Evolutionary conservation across 1,284 basidiomycete genomes (phyloP), one percentile per base, ranked within the genome.

Genomic region (Malassezia japonica): DNA sequence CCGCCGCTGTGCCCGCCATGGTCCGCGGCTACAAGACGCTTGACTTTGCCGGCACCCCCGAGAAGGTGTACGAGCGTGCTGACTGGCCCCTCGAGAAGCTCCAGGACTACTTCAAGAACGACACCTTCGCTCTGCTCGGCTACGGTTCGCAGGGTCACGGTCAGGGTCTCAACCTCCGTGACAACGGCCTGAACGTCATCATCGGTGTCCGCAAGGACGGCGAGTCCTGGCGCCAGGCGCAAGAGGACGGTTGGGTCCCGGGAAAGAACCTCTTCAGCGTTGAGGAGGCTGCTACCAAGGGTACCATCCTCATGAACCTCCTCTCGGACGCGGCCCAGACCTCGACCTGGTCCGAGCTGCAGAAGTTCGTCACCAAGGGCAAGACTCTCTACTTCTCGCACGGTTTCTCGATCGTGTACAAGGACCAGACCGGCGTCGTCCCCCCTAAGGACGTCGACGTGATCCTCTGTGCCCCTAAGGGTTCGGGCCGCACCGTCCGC

Each of bases 381-480:
- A 96, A 98, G 82, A 98, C 94, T 21, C 84, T 99, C 64, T 96
- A 98, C 84, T 99, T 98, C 80, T 89, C 91, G 7, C 94, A 99
- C 77, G 94, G 94, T 73, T 99, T 99, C 84, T 96, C 91, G 64
- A 82, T 96, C 65, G 89, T 98, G 62, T 99, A 86, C 84, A 89
- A 92, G 80, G 83, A 96, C 20, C 88, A 96, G 77, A 99, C 92
- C 63, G 80, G 91, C 59, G 89, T 99, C 65, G 73, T 91, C 43
- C 86, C 89, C 59, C 94, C 94, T 48, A 73, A 80, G 44, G 90
- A 96, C 74, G 88, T 96, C 61, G 94, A 99, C 75, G 94, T 98
- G 70, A 96, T 99, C 76, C 87, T 99, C 64, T 91, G 94, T 61
- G 94, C 94, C 18, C 92, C 92, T 70, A 99, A 99, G 79, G 94